Conservation (phyloP, 176 grass and related monocot genomes). For the Tillandsia fasciculata region DNA sequence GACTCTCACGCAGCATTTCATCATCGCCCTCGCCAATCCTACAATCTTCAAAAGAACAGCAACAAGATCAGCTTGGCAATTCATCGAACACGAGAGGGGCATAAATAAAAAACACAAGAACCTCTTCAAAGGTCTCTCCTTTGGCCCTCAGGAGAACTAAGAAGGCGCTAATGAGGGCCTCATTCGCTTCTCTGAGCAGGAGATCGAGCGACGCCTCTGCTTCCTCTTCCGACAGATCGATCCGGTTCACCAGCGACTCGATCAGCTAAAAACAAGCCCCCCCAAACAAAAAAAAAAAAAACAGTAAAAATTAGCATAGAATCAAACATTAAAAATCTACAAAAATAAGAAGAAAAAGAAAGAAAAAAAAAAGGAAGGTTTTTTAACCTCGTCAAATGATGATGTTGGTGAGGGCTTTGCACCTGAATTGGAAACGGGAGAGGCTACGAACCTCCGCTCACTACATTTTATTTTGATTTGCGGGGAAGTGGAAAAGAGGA, state of each 20-base stretch:
- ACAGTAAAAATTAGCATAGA: too few relatives aligned
- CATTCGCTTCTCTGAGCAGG: constrained; percentile 48
- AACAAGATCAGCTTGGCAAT: background rate
- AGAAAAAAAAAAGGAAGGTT: too few relatives aligned
- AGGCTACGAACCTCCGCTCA: background rate
- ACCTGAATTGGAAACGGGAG: constrained; percentile 3
- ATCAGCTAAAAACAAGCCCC: constrained; percentile 36
- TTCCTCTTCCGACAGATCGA: constrained; percentile 72
- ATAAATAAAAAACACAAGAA: background rate
- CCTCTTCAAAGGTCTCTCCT: constrained; percentile 95
- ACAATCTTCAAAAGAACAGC: constrained; percentile 41
- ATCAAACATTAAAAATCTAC: background rate
- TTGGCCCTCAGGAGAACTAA: constrained; percentile 88
- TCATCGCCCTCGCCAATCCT: constrained; percentile 79
- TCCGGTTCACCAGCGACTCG: constrained; percentile 52
- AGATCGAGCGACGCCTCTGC: constrained; percentile 63
- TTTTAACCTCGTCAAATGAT: constrained; percentile 45
- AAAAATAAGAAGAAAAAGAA: background rate
- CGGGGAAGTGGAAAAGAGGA: background rate
- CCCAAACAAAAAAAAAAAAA: background rate
- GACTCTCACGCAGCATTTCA: constrained; percentile 45
- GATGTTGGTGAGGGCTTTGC: constrained; percentile 11
- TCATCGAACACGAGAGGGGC: background rate
- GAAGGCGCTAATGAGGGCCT: constrained; percentile 80
- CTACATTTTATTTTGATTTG: background rate